Percentiles rank a stretch among this genome's conserved stretches.
These are phyloP conservation scores for Heliocybe sulcata DNA, from an alignment of 1,284 basidiomycete species.

Conservation along the genomic window DNA sequence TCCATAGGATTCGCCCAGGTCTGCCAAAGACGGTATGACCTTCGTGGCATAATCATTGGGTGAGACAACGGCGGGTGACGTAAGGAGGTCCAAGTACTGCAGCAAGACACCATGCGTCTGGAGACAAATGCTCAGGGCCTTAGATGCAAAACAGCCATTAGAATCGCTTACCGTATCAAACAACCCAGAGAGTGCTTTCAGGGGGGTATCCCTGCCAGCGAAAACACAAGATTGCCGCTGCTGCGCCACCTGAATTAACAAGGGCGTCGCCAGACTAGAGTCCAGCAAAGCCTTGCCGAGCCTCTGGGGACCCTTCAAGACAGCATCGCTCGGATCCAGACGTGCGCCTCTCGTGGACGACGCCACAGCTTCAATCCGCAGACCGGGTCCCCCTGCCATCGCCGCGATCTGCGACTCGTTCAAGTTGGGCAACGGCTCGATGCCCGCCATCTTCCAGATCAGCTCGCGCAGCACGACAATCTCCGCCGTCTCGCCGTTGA, in stretches of 20 bases:
- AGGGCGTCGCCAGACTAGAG: conserved; percentile 67
- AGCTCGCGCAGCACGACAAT: conserved; percentile 89
- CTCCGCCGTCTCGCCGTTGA: conserved; percentile 80
- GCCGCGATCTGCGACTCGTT: conserved; percentile 85
- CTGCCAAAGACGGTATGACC: conserved; percentile 63
- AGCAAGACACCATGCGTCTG: conserved; percentile 73
- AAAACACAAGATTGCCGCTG: conserved; percentile 80
- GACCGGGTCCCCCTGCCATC: conserved; percentile 83
- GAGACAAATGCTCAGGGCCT: conserved; percentile 15
- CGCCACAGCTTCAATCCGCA: conserved; percentile 83
- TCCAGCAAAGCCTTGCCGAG: conserved; percentile 69
- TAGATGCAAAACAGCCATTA: conserved; percentile 17
- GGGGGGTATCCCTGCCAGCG: conserved; percentile 60
- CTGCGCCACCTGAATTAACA: conserved; percentile 85
- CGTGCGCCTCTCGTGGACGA: conserved; percentile 64
- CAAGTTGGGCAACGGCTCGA: conserved; percentile 85
- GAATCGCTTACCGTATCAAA: conserved; percentile 73
- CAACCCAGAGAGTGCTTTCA: conserved; percentile 81
- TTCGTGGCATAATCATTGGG: conserved; percentile 58
- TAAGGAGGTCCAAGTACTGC: conserved; percentile 71
- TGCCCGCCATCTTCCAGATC: conserved; percentile 93
- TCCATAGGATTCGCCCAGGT: conserved; percentile 69
- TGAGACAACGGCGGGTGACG: conserved; percentile 51
- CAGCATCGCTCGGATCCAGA: conserved; percentile 54
- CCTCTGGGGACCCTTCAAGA: conserved; percentile 56